phyloP scores from a whole-genome alignment of 257 asterid species.

The Striga asiatica region DNA sequence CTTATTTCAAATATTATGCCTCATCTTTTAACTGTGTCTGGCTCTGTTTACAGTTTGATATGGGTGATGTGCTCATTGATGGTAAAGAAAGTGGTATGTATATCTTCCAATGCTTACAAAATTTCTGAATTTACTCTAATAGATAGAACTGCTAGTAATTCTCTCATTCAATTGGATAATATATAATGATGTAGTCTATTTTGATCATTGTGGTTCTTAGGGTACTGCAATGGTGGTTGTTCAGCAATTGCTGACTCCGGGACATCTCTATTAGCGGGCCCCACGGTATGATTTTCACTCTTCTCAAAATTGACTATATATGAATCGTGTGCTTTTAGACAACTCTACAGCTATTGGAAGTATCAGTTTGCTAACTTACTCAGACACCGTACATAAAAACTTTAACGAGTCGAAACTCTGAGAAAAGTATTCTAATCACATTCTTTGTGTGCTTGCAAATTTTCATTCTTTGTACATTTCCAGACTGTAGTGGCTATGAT shows the following conservation, averaged over 20 bases:
- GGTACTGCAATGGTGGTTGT: constrained; percentile 70
- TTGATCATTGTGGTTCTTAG: constrained; percentile 24
- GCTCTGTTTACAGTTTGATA: constrained; percentile 51
- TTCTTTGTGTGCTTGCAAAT: too few species aligned
- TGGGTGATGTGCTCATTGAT: constrained; percentile 86
- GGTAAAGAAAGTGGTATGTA: constrained; percentile 65
- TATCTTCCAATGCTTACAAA: too few species aligned
- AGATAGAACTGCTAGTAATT: too few species aligned
- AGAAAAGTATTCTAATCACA: too few species aligned
- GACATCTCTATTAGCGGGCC: constrained; percentile 87
- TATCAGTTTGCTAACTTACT: too few species aligned
- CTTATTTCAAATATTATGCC: background rate
- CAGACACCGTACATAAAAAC: too few species aligned
- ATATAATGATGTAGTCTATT: background rate
- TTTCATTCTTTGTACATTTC: constrained; percentile 4
- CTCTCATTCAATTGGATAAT: too few species aligned
- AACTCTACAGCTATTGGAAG: too few species aligned
- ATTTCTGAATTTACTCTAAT: too few species aligned
- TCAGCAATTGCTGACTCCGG: constrained; percentile 95
- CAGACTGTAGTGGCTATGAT: constrained; percentile 59
- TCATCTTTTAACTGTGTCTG: background rate
- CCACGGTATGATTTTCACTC: constrained; percentile 54
- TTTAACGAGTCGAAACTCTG: too few species aligned
- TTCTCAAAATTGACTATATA: too few species aligned
- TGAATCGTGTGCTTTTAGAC: too few species aligned